A percentile compares a stretch with the other conserved stretches of the same genome.
These are phyloP conservation scores for Hypoxylon crocopeplum DNA, from an alignment of 495 filamentous ascomycete species.

Conservation along the genomic window DNA sequence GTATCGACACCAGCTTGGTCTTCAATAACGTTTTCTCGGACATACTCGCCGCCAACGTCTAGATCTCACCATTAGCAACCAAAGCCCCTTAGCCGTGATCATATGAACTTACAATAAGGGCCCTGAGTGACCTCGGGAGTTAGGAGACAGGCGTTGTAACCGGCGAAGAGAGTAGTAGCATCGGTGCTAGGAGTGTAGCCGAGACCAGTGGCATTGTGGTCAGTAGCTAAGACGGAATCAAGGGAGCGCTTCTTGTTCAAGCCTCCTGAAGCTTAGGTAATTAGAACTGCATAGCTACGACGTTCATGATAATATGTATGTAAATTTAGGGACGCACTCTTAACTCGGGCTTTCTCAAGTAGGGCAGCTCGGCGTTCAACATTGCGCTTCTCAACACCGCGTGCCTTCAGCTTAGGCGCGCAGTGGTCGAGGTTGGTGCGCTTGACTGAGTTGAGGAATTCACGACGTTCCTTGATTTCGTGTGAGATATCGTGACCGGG, in stretches of 20 bases:
- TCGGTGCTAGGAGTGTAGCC: slow-evolving; percentile 54
- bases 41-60: slow-evolving; percentile 50
- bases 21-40: slow-evolving; percentile 64
- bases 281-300: neutral
- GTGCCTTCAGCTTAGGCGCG: slow-evolving; percentile 55
- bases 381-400: slow-evolving; percentile 53
- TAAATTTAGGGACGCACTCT: slow-evolving; percentile 11
- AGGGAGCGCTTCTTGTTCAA: slow-evolving; percentile 44
- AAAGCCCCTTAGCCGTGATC: slow-evolving; percentile 9
- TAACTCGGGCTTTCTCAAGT: slow-evolving; percentile 31
- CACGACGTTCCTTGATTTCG: slow-evolving; percentile 54
- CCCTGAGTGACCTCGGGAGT: slow-evolving; percentile 64
- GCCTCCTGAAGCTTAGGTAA: slow-evolving; percentile 11
- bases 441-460: slow-evolving; percentile 47
- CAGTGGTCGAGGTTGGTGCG: slow-evolving; percentile 56
- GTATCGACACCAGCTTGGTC: slow-evolving; percentile 61
- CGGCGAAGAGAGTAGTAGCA: slow-evolving; percentile 57
- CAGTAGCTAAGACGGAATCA: slow-evolving; percentile 41
- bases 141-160: slow-evolving; percentile 62
- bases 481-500: slow-evolving; percentile 57
- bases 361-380: slow-evolving; percentile 51
- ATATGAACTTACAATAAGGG: slow-evolving; percentile 54
- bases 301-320: neutral
- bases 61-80: slow-evolving; percentile 14
- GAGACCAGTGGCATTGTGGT: slow-evolving; percentile 45